These are phyloP conservation scores for Aspergillus saccharolyticus DNA, from an alignment of 495 filamentous ascomycete genomes.

Conservation along the genomic window DNA sequence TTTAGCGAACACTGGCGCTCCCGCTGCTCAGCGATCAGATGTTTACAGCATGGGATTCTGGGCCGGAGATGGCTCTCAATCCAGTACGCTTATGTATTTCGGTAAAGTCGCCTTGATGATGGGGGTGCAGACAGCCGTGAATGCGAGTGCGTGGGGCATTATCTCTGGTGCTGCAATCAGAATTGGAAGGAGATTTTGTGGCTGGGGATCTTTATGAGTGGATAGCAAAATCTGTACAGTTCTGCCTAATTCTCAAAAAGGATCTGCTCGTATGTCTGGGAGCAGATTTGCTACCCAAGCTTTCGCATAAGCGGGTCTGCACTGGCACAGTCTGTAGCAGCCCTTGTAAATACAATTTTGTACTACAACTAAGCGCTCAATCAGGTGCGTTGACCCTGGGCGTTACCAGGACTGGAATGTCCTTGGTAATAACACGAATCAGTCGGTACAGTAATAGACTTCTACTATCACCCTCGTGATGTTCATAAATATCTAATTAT, in stretches of 20 bases:
- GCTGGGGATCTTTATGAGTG: constrained; percentile 40
- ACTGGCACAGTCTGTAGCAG: too few relatives aligned
- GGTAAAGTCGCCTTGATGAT: constrained; percentile 42
- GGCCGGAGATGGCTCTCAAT: constrained; percentile 38
- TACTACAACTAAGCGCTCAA: too few relatives aligned
- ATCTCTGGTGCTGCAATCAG: constrained; percentile 39
- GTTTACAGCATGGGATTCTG: constrained; percentile 33
- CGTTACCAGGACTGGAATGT: too few relatives aligned
- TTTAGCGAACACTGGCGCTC: constrained; percentile 26
- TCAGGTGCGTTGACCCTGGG: too few relatives aligned
- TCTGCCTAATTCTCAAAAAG: not conserved
- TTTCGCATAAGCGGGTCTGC: too few relatives aligned
- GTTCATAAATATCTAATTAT: constrained; percentile 15
- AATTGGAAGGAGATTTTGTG: constrained; percentile 42
- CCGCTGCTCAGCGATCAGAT: constrained; percentile 21
- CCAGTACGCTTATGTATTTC: constrained; percentile 36
- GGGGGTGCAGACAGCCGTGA: constrained; percentile 42
- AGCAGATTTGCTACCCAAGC: too few relatives aligned
- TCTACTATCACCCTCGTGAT: constrained; percentile 1
- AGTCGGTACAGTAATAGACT: not conserved
- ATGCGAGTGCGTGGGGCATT: constrained; percentile 42
- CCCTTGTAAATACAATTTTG: too few relatives aligned
- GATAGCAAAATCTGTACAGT: not conserved
- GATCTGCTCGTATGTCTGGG: not conserved
- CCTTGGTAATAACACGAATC: too few relatives aligned